Conservation (phyloP, 192 early-diverging fungal species). For the Coemansia sp. region DNA sequence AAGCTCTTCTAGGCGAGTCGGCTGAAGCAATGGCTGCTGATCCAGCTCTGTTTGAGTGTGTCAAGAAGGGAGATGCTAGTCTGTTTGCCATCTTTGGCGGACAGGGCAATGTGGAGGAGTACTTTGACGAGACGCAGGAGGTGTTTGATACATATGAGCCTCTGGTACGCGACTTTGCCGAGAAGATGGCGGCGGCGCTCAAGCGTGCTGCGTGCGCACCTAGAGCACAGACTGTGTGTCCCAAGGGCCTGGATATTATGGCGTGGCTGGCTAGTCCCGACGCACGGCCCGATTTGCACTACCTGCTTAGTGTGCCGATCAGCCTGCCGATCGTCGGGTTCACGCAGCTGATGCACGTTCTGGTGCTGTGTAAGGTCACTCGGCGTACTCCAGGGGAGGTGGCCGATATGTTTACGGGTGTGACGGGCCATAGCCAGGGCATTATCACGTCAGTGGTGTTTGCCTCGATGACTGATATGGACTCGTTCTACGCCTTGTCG, state of each 20-base stretch:
- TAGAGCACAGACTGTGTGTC: constrained; percentile 71
- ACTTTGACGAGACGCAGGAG: constrained; percentile 77
- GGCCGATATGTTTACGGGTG: constrained; percentile 24
- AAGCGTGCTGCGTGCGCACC: constrained; percentile 58
- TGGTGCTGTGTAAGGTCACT: constrained; percentile 64
- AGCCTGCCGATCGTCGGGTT: constrained; percentile 84
- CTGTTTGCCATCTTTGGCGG: constrained; percentile 91
- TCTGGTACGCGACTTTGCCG: constrained; percentile 67
- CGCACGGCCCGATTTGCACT: constrained; percentile 67
- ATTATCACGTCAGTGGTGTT: constrained; percentile 84
- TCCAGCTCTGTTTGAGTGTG: constrained; percentile 72
- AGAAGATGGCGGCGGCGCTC: constrained; percentile 68
- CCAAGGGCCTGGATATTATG: constrained; percentile 73
- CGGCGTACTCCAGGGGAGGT: constrained; percentile 54
- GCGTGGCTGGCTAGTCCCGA: constrained; percentile 73
- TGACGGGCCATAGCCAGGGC: constrained; percentile 84
- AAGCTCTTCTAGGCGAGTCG: constrained; percentile 60
- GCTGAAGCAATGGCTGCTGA: constrained; percentile 11
- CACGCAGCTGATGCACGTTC: constrained; percentile 81
- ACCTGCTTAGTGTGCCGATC: constrained; percentile 70
- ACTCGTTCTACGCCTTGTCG: constrained; percentile 74
- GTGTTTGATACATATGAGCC: constrained; percentile 73
- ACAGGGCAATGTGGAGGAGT: constrained; percentile 83
- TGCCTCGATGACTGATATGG: constrained; percentile 73
- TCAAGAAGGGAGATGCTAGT: constrained; percentile 55